Evolutionary conservation across 1,284 basidiomycete species (phyloP).

Genomic region (Marasmius sp.): DNA sequence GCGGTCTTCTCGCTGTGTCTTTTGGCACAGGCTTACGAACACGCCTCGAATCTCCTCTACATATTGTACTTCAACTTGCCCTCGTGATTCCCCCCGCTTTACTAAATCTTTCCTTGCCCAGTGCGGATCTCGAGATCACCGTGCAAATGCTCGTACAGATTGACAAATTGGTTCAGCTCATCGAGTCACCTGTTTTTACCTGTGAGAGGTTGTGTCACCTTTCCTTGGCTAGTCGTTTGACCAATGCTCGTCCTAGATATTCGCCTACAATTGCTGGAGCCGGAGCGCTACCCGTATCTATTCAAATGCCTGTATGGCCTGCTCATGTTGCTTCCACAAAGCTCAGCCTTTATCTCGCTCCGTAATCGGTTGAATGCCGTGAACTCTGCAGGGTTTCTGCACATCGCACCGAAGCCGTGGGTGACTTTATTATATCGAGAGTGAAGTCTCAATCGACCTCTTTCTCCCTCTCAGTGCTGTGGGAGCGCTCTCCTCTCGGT

Average conservation of each 20-base stretch:
- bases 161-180: constrained; percentile 96
- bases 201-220: constrained; percentile 50
- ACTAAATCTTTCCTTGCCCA: constrained; percentile 29
- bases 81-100: not conserved
- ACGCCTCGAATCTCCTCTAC: constrained; percentile 94
- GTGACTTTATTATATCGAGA: constrained; percentile 18
- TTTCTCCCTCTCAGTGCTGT: constrained; percentile 22
- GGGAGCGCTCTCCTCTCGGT: constrained; percentile 49
- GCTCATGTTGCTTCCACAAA: constrained; percentile 97
- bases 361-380: constrained; percentile 94
- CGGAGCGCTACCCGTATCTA: constrained; percentile 93
- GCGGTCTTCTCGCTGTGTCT: constrained; percentile 96
- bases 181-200: constrained; percentile 98
- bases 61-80: constrained; percentile 69
- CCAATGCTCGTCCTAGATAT: constrained; percentile 58
- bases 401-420: constrained; percentile 82
- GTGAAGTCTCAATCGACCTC: constrained; percentile 3
- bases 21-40: constrained; percentile 97
- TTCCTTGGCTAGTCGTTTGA: constrained; percentile 6
- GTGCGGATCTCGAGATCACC: constrained; percentile 95
- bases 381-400: constrained; percentile 91
- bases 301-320: constrained; percentile 98
- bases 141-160: constrained; percentile 94
- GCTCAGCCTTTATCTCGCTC: constrained; percentile 93
- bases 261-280: constrained; percentile 95